Base-by-base conservation (phyloP, 805 yeast species). In the Saccharomyces paradoxus region DNA sequence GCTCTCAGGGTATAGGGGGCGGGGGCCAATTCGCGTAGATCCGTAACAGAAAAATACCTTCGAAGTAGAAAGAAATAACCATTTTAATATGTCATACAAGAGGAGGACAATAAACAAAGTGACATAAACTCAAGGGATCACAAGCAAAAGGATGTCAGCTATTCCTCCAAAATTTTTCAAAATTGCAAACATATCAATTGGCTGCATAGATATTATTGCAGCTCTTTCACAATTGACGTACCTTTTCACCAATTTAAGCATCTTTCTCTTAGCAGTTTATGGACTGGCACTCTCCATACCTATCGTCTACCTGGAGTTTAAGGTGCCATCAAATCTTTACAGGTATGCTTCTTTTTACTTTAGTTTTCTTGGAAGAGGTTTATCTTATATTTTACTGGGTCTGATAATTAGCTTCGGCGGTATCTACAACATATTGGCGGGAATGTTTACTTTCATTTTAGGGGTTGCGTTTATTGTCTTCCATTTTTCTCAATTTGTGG, bases 401-500 rank as follows among this genome's bases (percentile, higher is more conserved):
- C 49, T 81, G 81, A 21, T 86, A 79, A 63, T 75, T 80, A 63
- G 78, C 76, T 67, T 82, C 52, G 84, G 81, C 8, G 78, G 83
- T 52, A 67, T 78, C 32, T 70, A 87, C 57, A 77, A 89, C 59
- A 63, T 80, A 41, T 66, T 87, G 47, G 73, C 81, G n/a, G 84
- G 85, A 1, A 58, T 84, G 9, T 51, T 86, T 13, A 73, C 87
- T n/a, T 77, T 81, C 44, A 46, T 81, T 2, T 69, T 82, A 26
- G 96, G 96, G 29, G 65, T 81, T 24, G 79, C 71, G 2, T 89
- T 76, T 69, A 66, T 78, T 50, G 80, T 71, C 0, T 76, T 89
- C 63, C 94, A 89, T 69, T 84, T 86, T 51, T 70, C 87, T 28
- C 89, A 91, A 21, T 80, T 86, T 56, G 74, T 88, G 46, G 84